Evolutionary conservation across 2,329 filamentous ascomycete genomes (phyloP).

Genomic region (Thermomyces lanuginosus): DNA sequence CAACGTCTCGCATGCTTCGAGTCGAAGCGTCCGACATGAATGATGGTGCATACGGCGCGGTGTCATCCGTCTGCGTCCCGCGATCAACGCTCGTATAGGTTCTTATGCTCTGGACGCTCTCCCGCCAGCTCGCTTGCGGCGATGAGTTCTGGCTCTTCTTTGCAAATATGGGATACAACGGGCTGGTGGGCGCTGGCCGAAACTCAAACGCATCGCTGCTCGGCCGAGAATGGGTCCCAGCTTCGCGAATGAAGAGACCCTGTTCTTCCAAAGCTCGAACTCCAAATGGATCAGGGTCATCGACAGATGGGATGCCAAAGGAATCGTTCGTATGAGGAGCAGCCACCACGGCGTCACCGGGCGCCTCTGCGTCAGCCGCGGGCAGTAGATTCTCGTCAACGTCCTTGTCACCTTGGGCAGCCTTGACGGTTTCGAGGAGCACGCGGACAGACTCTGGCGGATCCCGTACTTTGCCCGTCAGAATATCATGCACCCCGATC

Average conservation of each 20-base stretch:
- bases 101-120: conserved; percentile 50
- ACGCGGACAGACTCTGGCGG: conserved; percentile 41
- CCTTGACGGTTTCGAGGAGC: conserved; percentile 69
- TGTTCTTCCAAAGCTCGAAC: conserved; percentile 71
- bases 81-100: conserved; percentile 37
- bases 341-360: conserved; percentile 52
- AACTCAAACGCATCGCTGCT: conserved; percentile 71
- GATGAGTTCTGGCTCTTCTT: conserved; percentile 55
- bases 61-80: conserved; percentile 52
- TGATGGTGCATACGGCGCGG: conserved; percentile 14
- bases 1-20: conserved; percentile 14
- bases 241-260: conserved; percentile 76
- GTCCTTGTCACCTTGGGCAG: conserved; percentile 67
- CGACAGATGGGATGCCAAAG: conserved; percentile 63
- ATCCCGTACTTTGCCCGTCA: conserved; percentile 43
- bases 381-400: conserved; percentile 54
- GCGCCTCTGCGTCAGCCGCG: conserved; percentile 48
- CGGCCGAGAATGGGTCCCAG: conserved; percentile 59
- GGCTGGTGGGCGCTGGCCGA: conserved; percentile 58
- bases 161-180: conserved; percentile 41
- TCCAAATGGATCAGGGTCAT: conserved; percentile 85
- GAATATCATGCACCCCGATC: conserved; percentile 45
- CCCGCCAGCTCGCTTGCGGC: conserved; percentile 44
- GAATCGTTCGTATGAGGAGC: conserved; percentile 16
- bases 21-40: conserved; percentile 20